A percentile compares a stretch with the other conserved stretches of the same genome.
phyloP scores from a whole-genome alignment of 1,284 basidiomycete genomes.

The Pseudozyma thailandica region DNA sequence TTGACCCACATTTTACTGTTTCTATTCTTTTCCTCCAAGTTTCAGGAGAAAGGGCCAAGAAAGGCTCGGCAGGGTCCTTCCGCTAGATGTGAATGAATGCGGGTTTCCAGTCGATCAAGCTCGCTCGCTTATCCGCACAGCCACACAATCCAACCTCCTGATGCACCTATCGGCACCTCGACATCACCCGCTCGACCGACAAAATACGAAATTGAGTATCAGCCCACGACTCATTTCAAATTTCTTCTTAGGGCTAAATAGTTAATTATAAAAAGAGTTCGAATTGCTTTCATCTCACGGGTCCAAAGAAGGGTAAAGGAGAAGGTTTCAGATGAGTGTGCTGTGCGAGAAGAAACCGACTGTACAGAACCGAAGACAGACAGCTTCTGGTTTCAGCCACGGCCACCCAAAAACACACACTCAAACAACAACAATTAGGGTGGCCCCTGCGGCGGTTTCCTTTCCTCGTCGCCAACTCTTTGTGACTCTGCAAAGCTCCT shows the following conservation, averaged over 20 bases:
- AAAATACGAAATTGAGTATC: not conserved
- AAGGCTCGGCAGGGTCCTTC: not conserved
- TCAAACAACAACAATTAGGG: conserved; percentile 1
- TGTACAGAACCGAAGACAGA: too few relatives aligned
- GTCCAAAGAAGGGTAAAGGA: conserved; percentile 8
- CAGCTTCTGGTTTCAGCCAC: too few relatives aligned
- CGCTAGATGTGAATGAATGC: not conserved
- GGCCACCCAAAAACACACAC: conserved; percentile 8
- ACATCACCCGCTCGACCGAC: not conserved
- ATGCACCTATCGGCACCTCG: too few relatives aligned
- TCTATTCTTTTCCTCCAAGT: too few relatives aligned
- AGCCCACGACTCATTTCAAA: not conserved
- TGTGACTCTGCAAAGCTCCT: too few relatives aligned
- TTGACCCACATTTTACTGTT: too few relatives aligned
- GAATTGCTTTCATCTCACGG: conserved; percentile 3
- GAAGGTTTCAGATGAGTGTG: conserved; percentile 15
- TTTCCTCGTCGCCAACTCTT: conserved; percentile 4
- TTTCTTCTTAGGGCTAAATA: too few relatives aligned
- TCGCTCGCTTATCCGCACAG: not conserved
- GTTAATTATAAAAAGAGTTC: not conserved
- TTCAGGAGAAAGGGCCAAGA: not conserved
- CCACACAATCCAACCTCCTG: too few relatives aligned
- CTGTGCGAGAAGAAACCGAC: too few relatives aligned
- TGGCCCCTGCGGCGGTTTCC: conserved; percentile 21
- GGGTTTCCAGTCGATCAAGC: not conserved